Base-by-base conservation (phyloP, 78 protist species). In the Diacronema lutheri region DNA sequence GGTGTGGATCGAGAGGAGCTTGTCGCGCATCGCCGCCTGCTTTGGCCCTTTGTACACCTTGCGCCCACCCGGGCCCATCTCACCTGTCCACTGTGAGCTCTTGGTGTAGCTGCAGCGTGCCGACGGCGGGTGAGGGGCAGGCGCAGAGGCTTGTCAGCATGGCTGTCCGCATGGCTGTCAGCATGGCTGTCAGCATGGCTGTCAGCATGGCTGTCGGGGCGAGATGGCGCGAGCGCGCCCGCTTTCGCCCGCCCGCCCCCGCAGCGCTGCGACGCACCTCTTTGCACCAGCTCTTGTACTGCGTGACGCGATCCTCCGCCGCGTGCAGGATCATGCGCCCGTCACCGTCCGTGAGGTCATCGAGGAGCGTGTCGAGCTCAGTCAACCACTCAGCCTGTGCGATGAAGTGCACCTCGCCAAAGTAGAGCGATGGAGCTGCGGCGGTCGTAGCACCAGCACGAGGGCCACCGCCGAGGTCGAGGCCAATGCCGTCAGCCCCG, bases 381-480 rank as follows among this genome's bases (percentile, higher is more conserved):
- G 35, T 38, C 21, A 33, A 44, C 76, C 76, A 68, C 46, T 68
- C 80, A 1, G 31, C 61, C 44, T 33, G 21, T 10, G 76, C 2
- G 25, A 68, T 44, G 76, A 68, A 68, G n/a, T 68, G 55, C 41
- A 68, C 55, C 76, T 68, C 56, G 76, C 55, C 74, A 46, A 41
- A 46, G 74, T 66, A 66, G 25, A 4, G 29, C 12, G 79, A 37
- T 37, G 50, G 12, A 4, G 38, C 57, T 13, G 35, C 4, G 29
- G 10, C 37, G 31, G 58, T 13, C 29, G n/a, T n/a, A n/a, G n/a
- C n/a, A n/a, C n/a, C n/a, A n/a, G n/a, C n/a, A n/a, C n/a, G n/a
- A n/a, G n/a, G n/a, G n/a, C n/a, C n/a, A n/a, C n/a, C n/a, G n/a
- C n/a, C n/a, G n/a, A n/a, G n/a, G n/a, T n/a, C n/a, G n/a, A n/a